Base-by-base conservation (phyloP, 495 filamentous ascomycete species). In the Cercophora samala region DNA sequence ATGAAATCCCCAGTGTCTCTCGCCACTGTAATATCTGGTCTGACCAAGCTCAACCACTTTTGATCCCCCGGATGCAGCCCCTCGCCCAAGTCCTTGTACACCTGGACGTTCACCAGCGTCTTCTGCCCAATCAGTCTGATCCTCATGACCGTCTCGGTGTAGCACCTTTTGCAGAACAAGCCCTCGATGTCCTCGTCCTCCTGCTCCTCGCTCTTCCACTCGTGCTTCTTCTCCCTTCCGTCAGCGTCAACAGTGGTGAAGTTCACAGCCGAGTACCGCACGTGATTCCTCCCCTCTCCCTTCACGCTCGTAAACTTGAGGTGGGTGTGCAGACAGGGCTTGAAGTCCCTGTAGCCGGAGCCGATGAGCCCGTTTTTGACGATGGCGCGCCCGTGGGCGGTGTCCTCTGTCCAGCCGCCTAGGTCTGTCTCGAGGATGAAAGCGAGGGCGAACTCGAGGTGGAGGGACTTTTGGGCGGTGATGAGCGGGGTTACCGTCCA, bases 71-170 rank as follows among this genome's bases (percentile, higher is more conserved):
- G 71, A 60, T 56, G 56, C 22, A 19, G n/a, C n/a, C 67, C 73
- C 25, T 66, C 61, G 5, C 75, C 75, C 26, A 75, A 65, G 21
- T 75, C 70, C 64, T 72, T 75, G 56, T 66, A 73, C 5, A 72
- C 63, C 55, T 65, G 52, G 22, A 75, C 17, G 18, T 67, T 46
- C 3, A 74, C 71, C 29, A 67, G 60, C 58, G 71, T 58, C 62
- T 67, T 68, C 58, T 66, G 63, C 37, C 69, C 66, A 19, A 67
- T 65, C 62, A 72, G 6, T 23, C 37, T 24, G 15, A 74, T 71
- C 17, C 29, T 11, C 21, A 77, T 11, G 13, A 51, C 60, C 22
- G 62, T 62, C 60, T 77, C 75, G 1, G 72, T 74, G 56, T 68
- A 70, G 26, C 75, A 77, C 46, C 58, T 53, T 13, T 5, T 60